phyloP scores from a whole-genome alignment of 805 yeast genomes.

The Barnettozyma vustinii region DNA sequence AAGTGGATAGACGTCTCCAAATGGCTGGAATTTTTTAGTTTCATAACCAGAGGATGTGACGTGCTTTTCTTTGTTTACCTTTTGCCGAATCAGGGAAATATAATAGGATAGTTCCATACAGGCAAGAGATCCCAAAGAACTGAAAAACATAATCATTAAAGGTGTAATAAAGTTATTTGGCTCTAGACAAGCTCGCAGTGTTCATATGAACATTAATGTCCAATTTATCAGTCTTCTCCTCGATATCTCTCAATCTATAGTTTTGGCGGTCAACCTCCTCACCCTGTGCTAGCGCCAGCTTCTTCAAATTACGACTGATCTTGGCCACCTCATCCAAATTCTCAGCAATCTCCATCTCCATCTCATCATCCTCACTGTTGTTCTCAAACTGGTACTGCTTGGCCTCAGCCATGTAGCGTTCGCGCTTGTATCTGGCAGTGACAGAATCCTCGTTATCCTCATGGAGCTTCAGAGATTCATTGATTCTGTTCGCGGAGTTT shows the following conservation, averaged over 20 bases:
- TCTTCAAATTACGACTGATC: conserved; percentile 64
- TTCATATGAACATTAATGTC: conserved; percentile 82
- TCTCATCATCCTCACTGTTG: conserved; percentile 88
- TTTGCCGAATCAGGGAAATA: conserved; percentile 9
- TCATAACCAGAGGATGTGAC: neutral
- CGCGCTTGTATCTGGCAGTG: conserved; percentile 32
- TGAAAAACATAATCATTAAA: neutral
- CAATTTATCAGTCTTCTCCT: conserved; percentile 76
- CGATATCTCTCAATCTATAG: conserved; percentile 63
- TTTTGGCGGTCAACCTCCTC: conserved; percentile 80
- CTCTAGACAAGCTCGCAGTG: conserved; percentile 58
- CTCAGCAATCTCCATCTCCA: conserved; percentile 81
- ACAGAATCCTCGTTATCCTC: conserved; percentile 32
- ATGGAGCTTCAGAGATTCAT: conserved; percentile 43
- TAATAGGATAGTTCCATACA: neutral
- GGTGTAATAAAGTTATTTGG: neutral
- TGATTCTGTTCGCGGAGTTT: conserved; percentile 64
- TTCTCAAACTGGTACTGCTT: conserved; percentile 76
- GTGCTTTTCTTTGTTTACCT: conserved; percentile 2
- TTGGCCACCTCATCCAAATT: conserved; percentile 75
- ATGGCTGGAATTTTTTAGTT: neutral
- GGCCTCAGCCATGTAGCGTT: conserved; percentile 43
- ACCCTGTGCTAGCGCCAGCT: conserved; percentile 66
- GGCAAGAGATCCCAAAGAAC: too few relatives aligned
- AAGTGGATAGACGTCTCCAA: neutral